A percentile compares a stretch with the other conserved stretches of the same genome.
Conservation (phyloP, 805 yeast genomes). For the Yarrowia sp. region DNA sequence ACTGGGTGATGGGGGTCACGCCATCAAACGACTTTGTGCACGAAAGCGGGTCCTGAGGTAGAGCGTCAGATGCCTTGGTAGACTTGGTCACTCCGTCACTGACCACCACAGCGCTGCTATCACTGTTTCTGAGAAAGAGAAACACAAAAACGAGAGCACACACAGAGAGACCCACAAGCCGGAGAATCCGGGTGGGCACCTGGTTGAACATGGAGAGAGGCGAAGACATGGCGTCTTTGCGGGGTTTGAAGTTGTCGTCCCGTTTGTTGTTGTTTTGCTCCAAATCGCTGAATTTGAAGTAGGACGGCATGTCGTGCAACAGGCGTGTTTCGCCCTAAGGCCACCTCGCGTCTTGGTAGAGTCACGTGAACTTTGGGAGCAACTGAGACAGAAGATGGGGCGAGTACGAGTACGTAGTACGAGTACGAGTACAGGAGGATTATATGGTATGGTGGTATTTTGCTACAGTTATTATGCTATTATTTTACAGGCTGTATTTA, state of each 20-base stretch:
- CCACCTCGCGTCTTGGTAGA: not conserved
- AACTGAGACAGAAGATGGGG: no score
- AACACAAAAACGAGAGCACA: not conserved
- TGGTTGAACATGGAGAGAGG: conserved; percentile 2
- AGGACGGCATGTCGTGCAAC: conserved; percentile 18
- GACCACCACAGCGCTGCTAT: not conserved
- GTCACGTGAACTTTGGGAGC: conserved; percentile 18
- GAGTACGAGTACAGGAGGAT: no score
- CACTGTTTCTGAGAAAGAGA: not conserved
- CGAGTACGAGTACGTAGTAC: no score
- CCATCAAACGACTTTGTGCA: conserved; percentile 42
- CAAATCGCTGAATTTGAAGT: conserved; percentile 24
- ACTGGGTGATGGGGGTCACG: conserved; percentile 49
- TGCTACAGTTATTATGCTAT: no score
- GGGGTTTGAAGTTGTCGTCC: conserved; percentile 23
- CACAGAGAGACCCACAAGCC: not conserved
- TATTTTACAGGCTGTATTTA: no score
- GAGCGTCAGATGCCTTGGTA: not conserved
- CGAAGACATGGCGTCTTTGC: conserved; percentile 6
- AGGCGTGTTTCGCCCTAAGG: not conserved
- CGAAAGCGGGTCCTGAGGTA: conserved; percentile 14
- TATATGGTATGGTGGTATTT: no score
- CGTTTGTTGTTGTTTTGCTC: conserved; percentile 24
- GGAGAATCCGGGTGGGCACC: not conserved
- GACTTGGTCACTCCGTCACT: not conserved